These are phyloP conservation scores for Rhynchospora breviuscula DNA, from an alignment of 176 grass and related monocot genomes.

Conservation along the genomic window DNA sequence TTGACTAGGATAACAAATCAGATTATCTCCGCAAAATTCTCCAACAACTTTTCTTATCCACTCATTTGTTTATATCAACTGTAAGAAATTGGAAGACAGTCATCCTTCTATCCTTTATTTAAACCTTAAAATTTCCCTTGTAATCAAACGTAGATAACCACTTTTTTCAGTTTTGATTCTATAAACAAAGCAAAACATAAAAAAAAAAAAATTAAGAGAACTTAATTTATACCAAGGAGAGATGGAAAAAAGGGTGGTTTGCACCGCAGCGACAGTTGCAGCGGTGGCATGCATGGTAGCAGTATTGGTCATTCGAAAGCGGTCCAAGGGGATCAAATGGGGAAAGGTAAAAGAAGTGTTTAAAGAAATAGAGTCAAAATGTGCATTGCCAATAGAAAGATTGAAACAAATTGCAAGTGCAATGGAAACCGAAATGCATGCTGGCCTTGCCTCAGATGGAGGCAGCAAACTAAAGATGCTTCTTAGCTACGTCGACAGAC, in stretches of 20 bases:
- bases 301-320: constrained; percentile 17
- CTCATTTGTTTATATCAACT: not conserved
- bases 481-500: constrained; percentile 66
- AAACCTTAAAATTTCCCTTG: not conserved
- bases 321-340: constrained; percentile 5
- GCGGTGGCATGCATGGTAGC: constrained; percentile 12
- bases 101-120: not conserved
- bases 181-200: not conserved
- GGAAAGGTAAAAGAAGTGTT: constrained; percentile 11
- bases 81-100: not conserved
- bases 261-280: not conserved
- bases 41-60: not conserved
- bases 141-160: not conserved
- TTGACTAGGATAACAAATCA: not conserved
- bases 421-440: constrained; percentile 23
- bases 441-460: constrained; percentile 38
- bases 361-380: constrained; percentile 2
- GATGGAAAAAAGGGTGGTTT: constrained; percentile 15
- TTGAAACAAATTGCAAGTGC: constrained; percentile 1
- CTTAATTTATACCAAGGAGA: not conserved
- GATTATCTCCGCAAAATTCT: constrained; percentile 13
- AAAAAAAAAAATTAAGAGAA: not conserved
- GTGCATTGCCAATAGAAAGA: not conserved
- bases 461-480: constrained; percentile 86
- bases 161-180: not conserved